These are phyloP conservation scores for Candida tetrigidarum DNA, from an alignment of 1,139 yeast species.

Conservation along the genomic window DNA sequence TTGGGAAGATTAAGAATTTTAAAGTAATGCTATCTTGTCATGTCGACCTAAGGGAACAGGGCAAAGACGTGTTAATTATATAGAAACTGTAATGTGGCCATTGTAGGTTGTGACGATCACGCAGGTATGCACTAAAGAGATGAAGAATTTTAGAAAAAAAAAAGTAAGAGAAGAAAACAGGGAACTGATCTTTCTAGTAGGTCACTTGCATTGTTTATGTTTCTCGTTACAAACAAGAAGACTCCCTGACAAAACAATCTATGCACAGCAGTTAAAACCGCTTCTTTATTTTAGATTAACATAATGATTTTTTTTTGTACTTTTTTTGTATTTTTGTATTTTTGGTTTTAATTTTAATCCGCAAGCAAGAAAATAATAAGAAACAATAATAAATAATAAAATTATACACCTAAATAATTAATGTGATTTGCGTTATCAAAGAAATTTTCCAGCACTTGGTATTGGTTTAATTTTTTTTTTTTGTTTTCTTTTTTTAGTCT, in stretches of 20 bases:
- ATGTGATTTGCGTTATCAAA: neutral
- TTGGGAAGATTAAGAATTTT: neutral
- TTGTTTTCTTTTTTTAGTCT: neutral
- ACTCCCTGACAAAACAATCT: neutral
- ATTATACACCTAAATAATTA: too few species aligned
- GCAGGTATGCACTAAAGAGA: neutral
- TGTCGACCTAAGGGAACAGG: too few species aligned
- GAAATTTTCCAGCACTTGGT: neutral
- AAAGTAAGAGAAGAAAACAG: neutral
- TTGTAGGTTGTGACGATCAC: too few species aligned
- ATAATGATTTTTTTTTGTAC: too few species aligned
- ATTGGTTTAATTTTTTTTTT: neutral
- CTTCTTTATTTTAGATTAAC: too few species aligned
- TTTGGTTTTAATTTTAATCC: neutral
- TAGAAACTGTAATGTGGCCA: too few species aligned
- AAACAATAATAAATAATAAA: neutral
- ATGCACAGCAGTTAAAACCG: neutral
- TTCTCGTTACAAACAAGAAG: neutral
- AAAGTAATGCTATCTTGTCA: too few species aligned
- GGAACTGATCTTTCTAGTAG: neutral
- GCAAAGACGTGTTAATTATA: too few species aligned
- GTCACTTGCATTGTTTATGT: neutral
- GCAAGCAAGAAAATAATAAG: too few species aligned
- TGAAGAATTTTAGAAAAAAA: neutral
- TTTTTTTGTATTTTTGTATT: too few species aligned